Evolutionary conservation across 1,284 basidiomycete genomes (phyloP).

Genomic region (Papiliotrema laurentii): DNA sequence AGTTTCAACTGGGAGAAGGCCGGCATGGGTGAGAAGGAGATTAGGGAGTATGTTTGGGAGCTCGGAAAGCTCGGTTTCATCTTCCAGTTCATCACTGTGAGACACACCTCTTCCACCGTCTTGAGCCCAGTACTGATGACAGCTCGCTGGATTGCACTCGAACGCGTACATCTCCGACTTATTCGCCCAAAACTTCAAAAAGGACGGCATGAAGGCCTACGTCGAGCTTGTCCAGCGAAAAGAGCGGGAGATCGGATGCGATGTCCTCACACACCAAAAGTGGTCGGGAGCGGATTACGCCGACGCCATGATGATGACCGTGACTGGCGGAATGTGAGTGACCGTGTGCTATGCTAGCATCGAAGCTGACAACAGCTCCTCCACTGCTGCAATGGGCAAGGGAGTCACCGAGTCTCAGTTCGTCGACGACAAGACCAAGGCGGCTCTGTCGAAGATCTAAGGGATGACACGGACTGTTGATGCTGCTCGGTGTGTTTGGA

Average conservation of each 20-base stretch:
- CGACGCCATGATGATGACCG: slow-evolving; percentile 86
- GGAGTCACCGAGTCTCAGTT: slow-evolving; percentile 93
- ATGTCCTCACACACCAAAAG: slow-evolving; percentile 68
- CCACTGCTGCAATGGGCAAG: slow-evolving; percentile 90
- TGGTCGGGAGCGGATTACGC: slow-evolving; percentile 95
- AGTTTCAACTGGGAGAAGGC: slow-evolving; percentile 85
- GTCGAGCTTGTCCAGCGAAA: slow-evolving; percentile 60
- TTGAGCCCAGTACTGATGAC: not conserved
- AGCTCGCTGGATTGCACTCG: slow-evolving; percentile 91
- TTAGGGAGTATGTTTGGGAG: slow-evolving; percentile 89
- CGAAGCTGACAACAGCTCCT: slow-evolving; percentile 53
- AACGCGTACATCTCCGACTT: slow-evolving; percentile 95
- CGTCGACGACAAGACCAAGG: slow-evolving; percentile 22
- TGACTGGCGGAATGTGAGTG: slow-evolving; percentile 73
- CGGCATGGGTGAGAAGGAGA: slow-evolving; percentile 76
- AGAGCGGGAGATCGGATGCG: slow-evolving; percentile 85
- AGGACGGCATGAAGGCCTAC: slow-evolving; percentile 67
- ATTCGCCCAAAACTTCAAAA: slow-evolving; percentile 81
- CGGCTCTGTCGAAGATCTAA: slow-evolving; percentile 23
- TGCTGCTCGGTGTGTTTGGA: not conserved
- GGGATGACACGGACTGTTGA: not conserved
- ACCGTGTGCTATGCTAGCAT: not conserved
- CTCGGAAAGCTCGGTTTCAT: slow-evolving; percentile 46
- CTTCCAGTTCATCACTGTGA: slow-evolving; percentile 97
- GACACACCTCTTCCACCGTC: slow-evolving; percentile 34